These are phyloP conservation scores for Aspergillus sp. DNA, from an alignment of 2,329 filamentous ascomycete genomes.

Conservation along the genomic window DNA sequence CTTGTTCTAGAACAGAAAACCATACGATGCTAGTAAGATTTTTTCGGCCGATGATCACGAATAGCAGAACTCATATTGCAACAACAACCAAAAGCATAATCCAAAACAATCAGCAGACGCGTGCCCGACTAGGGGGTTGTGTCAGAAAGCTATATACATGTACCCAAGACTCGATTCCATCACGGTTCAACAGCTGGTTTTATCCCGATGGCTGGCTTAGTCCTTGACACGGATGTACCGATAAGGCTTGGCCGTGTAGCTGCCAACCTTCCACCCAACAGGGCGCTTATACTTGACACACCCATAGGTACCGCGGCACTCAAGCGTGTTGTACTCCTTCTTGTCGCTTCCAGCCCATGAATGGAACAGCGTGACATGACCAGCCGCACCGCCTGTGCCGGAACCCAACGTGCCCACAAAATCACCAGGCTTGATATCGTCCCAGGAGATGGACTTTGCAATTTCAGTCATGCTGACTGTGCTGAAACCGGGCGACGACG, in stretches of 20 bases:
- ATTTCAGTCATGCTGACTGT: constrained; percentile 20
- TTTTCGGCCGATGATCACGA: too few species aligned
- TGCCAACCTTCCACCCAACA: constrained; percentile 17
- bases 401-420: background rate
- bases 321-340: constrained; percentile 22
- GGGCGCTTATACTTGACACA: constrained; percentile 21
- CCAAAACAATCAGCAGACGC: background rate
- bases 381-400: constrained; percentile 13
- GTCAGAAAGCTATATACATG: background rate
- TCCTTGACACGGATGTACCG: constrained; percentile 17
- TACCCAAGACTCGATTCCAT: background rate
- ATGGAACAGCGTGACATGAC: constrained; percentile 21
- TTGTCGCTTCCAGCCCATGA: constrained; percentile 20
- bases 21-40: too few species aligned
- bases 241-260: constrained; percentile 21
- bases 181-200: background rate
- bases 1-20: too few species aligned
- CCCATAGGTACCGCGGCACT: constrained; percentile 23
- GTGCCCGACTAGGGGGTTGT: background rate
- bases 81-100: background rate
- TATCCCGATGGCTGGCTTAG: background rate
- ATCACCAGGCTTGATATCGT: background rate
- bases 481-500: constrained; percentile 14
- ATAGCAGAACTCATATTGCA: too few species aligned
- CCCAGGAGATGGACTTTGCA: background rate